A percentile compares a stretch with the other conserved stretches of the same genome.
Conservation (phyloP, 2,329 filamentous ascomycete genomes). For the Sodiomyces alkalinus region DNA sequence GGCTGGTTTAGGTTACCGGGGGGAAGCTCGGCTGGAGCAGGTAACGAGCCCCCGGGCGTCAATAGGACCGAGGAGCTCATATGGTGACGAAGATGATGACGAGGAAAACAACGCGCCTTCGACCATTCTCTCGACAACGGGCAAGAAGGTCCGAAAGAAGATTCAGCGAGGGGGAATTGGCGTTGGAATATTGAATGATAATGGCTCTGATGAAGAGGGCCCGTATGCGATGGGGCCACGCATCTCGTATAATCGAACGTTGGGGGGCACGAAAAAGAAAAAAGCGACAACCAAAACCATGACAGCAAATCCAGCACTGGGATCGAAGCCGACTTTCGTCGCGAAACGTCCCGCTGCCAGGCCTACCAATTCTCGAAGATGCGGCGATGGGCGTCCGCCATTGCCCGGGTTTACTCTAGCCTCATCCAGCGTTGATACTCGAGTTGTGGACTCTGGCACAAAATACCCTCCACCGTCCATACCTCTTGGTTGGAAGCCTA, state of each 20-base stretch:
- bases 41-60: too few species aligned
- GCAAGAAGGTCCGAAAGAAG: slow-evolving; percentile 36
- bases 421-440: slow-evolving; percentile 30
- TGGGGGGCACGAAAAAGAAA: slow-evolving; percentile 73
- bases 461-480: slow-evolving; percentile 51
- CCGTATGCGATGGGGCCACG: slow-evolving; percentile 83
- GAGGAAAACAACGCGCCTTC: too few species aligned
- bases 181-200: slow-evolving; percentile 81
- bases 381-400: slow-evolving; percentile 69
- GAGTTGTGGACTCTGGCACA: slow-evolving; percentile 24
- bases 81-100: too few species aligned
- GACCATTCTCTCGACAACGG: too few species aligned
- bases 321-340: slow-evolving; percentile 58
- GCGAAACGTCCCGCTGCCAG: slow-evolving; percentile 34
- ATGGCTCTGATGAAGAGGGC: slow-evolving; percentile 88
- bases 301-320: slow-evolving; percentile 47
- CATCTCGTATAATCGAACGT: slow-evolving; percentile 70
- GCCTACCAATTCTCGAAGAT: slow-evolving; percentile 35
- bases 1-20: too few species aligned
- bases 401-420: slow-evolving; percentile 68
- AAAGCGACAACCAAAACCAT: slow-evolving; percentile 29
- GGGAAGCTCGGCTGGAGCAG: too few species aligned
- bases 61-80: too few species aligned
- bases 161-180: slow-evolving; percentile 54
- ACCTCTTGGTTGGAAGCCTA: slow-evolving; percentile 64